Evolutionary conservation across 345 rosid species (phyloP), one percentile per base, ranked within the genome.

Genomic region (Erodium maritimum): DNA sequence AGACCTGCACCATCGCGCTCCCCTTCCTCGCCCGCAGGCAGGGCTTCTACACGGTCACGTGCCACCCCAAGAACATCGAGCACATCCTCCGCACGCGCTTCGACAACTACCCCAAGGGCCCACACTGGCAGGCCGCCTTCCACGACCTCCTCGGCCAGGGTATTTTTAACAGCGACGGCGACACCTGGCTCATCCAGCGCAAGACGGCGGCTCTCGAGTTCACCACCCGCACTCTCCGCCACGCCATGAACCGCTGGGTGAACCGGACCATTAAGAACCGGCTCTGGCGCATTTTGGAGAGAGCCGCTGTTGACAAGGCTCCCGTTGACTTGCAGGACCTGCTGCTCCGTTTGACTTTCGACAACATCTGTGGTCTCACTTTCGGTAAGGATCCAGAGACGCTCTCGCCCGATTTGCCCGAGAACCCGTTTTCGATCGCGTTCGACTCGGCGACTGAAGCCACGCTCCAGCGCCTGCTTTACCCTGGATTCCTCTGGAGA

Each of bases 201-300:
- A 90, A 90, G 65, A 85, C 91, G 0, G 97, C 95, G 0, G 96
- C 96, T 11, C 81, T 88, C 3, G 97, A 91, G 82, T 91, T 91
- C 71, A 88, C 97, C 0, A 88, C 97, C 0, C 61, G 95, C 64
- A 85, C 96, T 21, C 64, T 91, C 48, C 72, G 96, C 66, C 97
- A 85, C 69, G 97, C 97, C 54, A 91, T 91, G 97, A 82, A 81
- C 60, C 79, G 97, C 18, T 91, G 97, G 97, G 95, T 91, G 68
- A 87, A 85, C 67, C 74, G 81, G 72, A 75, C 95, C 1, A 87
- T 90, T 64, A 90, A 77, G 80, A 79, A 80, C 70, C 83, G 97
- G 48, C 56, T 90, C 9, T 90, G 95, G 96, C 7, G 59, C n/a
- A 87, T 90, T 61, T 58, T 90, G 23, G 87, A 87, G 68, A 66